These are phyloP conservation scores for Penicillium chermesinum DNA, from an alignment of 495 filamentous ascomycete species.

Conservation along the genomic window DNA sequence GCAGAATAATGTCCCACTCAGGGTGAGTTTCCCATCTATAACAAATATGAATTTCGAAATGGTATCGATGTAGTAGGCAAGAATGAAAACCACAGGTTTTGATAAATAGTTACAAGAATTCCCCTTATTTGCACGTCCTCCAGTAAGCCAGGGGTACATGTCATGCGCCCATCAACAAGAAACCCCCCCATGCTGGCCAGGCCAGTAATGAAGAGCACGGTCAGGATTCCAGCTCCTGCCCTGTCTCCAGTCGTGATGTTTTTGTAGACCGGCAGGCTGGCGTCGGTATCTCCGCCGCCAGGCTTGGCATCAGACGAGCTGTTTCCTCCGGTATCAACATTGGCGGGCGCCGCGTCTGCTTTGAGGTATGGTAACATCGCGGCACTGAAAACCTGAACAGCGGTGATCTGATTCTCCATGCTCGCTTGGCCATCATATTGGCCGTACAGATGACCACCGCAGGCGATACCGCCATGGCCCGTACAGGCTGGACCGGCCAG, in stretches of 20 bases:
- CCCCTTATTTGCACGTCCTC: background rate
- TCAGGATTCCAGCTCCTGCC: slow-evolving; percentile 55
- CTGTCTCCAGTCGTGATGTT: slow-evolving; percentile 47
- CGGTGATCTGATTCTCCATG: slow-evolving; percentile 49
- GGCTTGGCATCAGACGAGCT: slow-evolving; percentile 13
- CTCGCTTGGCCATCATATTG: slow-evolving; percentile 36
- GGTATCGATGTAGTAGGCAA: background rate
- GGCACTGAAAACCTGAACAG: slow-evolving; percentile 1
- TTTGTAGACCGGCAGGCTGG: background rate
- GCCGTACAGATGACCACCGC: slow-evolving; percentile 40
- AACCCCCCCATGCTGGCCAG: background rate
- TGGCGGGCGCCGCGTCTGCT: slow-evolving; percentile 4
- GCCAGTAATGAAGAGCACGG: background rate
- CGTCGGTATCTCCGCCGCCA: background rate
- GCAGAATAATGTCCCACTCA: too few relatives aligned
- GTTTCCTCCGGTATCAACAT: slow-evolving; percentile 16
- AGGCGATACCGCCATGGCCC: slow-evolving; percentile 38
- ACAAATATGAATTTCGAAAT: too few relatives aligned
- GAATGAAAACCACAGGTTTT: background rate
- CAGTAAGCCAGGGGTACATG: background rate
- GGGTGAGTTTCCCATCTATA: too few relatives aligned
- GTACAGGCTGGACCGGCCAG: slow-evolving; percentile 45
- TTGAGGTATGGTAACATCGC: background rate
- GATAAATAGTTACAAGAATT: background rate
- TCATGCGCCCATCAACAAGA: background rate